These are phyloP conservation scores for Angomonas deanei DNA, from an alignment of 208 protist genomes.

Conservation along the genomic window DNA sequence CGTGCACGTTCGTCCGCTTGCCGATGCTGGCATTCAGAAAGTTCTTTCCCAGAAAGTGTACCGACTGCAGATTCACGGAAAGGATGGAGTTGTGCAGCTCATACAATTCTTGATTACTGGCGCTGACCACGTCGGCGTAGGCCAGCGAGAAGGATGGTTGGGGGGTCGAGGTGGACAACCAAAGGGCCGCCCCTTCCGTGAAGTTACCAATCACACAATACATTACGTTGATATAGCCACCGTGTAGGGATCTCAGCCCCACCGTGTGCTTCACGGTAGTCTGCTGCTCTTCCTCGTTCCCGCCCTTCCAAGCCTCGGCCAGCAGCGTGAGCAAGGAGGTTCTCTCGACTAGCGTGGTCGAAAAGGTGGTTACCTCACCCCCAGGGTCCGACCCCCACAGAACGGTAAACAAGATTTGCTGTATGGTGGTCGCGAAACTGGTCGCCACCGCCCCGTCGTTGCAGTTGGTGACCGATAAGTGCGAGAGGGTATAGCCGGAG, in stretches of 20 bases:
- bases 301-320: too few species aligned
- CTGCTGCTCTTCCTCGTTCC: too few species aligned
- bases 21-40: background rate
- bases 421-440: slow-evolving; percentile 19
- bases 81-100: background rate
- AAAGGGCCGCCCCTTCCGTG: slow-evolving; percentile 3
- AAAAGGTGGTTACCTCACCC: background rate
- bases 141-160: slow-evolving; percentile 12
- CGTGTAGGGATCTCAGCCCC: slow-evolving; percentile 1
- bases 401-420: background rate
- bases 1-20: background rate
- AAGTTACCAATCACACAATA: slow-evolving; percentile 5
- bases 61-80: background rate
- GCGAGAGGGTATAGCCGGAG: slow-evolving; percentile 18
- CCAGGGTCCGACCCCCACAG: background rate
- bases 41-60: background rate
- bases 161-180: slow-evolving; percentile 7
- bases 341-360: background rate
- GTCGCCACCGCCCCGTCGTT: slow-evolving; percentile 9
- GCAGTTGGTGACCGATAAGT: slow-evolving; percentile 20
- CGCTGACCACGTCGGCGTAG: slow-evolving; percentile 9
- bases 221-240: background rate
- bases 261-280: too few species aligned
- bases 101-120: slow-evolving; percentile 1
- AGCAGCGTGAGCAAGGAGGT: too few species aligned